Evolutionary conservation across 2,329 filamentous ascomycete species (phyloP).

Genomic region (Chaetomiaceae sp.): DNA sequence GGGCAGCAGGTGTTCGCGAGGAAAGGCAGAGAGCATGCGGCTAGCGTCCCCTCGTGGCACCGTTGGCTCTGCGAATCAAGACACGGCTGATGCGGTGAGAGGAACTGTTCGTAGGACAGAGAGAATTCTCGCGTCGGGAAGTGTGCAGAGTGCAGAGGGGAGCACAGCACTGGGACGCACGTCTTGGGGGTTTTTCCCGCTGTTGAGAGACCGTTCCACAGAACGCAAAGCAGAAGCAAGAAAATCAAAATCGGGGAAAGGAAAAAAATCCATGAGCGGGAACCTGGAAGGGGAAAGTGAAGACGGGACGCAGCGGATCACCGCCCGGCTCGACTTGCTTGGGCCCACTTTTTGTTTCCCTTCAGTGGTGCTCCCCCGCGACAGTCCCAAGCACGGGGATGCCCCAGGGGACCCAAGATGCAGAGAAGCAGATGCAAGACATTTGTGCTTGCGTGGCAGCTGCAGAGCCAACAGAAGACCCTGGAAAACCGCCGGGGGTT

Average conservation of each 20-base stretch:
- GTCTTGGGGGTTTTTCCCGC: neutral
- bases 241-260: no score
- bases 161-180: neutral
- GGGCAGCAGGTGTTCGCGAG: slow-evolving; percentile 6
- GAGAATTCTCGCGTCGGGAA: slow-evolving; percentile 1
- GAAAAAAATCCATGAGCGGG: neutral
- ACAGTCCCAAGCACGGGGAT: neutral
- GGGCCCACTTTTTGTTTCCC: slow-evolving; percentile 1
- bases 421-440: slow-evolving; percentile 16
- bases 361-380: slow-evolving; percentile 8
- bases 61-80: slow-evolving; percentile 7
- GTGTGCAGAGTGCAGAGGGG: neutral
- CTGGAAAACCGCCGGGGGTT: neutral
- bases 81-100: slow-evolving; percentile 3
- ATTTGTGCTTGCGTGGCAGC: slow-evolving; percentile 18
- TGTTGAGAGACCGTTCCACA: slow-evolving; percentile 8
- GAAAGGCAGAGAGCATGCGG: neutral
- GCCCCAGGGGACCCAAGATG: neutral
- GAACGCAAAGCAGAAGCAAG: neutral
- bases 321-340: no score
- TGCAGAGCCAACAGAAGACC: slow-evolving; percentile 19
- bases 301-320: no score
- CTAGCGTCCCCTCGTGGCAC: slow-evolving; percentile 1
- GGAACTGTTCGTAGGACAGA: neutral
- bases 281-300: no score